Evolutionary conservation across 228 moss, liverwort and hornwort species (phyloP).

Genomic region (Sphagnum magellanicum): DNA sequence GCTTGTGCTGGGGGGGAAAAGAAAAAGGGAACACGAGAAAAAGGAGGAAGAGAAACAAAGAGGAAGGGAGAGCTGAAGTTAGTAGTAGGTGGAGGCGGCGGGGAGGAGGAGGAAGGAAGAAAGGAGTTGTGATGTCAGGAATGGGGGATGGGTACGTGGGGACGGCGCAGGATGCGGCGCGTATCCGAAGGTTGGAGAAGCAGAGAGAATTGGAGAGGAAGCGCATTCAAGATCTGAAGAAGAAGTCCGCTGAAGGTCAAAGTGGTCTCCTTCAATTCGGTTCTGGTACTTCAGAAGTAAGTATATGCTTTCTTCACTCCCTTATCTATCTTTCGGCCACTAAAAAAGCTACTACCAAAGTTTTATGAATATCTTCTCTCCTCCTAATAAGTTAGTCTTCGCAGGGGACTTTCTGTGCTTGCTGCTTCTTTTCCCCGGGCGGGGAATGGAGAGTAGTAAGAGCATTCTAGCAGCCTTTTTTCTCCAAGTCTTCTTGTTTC

Average conservation of each 20-base stretch:
- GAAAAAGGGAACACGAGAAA: too few species aligned
- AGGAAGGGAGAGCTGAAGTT: not conserved
- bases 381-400: too few species aligned
- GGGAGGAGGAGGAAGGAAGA: not conserved
- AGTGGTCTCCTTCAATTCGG: conserved; percentile 77
- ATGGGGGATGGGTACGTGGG: conserved; percentile 94
- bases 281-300: conserved; percentile 76
- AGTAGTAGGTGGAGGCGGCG: not conserved
- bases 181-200: conserved; percentile 88
- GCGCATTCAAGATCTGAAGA: conserved; percentile 82
- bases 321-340: too few species aligned
- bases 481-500: too few species aligned
- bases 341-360: too few species aligned
- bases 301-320: too few species aligned
- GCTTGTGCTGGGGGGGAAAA: too few species aligned
- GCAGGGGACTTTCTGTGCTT: too few species aligned
- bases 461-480: too few species aligned
- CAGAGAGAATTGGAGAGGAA: conserved; percentile 81
- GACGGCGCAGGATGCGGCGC: conserved; percentile 79
- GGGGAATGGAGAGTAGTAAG: too few species aligned
- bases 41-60: not conserved
- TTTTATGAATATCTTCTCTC: too few species aligned
- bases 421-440: too few species aligned
- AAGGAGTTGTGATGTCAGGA: conserved; percentile 48
- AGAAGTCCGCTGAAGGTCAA: conserved; percentile 75